Evolutionary conservation across 345 rosid genomes (phyloP).

Genomic region (Linum trigynum): DNA sequence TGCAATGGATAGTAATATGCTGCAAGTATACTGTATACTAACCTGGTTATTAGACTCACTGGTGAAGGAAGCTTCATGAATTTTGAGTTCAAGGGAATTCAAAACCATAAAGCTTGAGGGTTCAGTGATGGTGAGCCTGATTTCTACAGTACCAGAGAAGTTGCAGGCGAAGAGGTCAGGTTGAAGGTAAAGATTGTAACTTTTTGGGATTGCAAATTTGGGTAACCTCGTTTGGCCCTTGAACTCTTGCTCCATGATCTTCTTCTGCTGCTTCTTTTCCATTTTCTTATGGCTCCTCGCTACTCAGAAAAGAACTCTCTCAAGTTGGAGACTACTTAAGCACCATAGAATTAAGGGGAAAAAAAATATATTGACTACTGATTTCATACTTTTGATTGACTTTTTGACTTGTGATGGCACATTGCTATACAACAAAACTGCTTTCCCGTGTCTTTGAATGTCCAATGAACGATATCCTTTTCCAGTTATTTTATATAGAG

Average conservation of each 20-base stretch:
- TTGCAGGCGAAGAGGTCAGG: slow-evolving; percentile 24
- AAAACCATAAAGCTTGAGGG: slow-evolving; percentile 29
- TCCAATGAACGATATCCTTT: too few species aligned
- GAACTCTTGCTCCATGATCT: slow-evolving; percentile 15
- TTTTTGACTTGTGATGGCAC: too few species aligned
- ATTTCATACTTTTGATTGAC: too few species aligned
- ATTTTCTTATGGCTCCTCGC: too few species aligned
- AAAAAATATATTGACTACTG: too few species aligned
- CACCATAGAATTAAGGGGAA: too few species aligned
- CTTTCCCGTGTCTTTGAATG: too few species aligned
- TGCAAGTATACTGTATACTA: background rate
- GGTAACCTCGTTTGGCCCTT: slow-evolving; percentile 30
- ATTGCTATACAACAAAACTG: too few species aligned
- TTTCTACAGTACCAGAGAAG: slow-evolving; percentile 23
- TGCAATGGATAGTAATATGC: background rate
- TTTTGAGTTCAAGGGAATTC: slow-evolving; percentile 30
- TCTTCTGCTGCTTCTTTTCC: slow-evolving; percentile 2
- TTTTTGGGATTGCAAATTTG: slow-evolving; percentile 14
- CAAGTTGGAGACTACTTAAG: too few species aligned
- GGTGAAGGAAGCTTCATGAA: slow-evolving; percentile 25
- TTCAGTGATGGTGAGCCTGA: slow-evolving; percentile 21
- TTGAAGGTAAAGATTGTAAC: slow-evolving; percentile 21
- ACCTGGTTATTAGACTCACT: slow-evolving; percentile 20
- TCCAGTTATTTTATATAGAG: too few species aligned
- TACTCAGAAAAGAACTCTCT: too few species aligned